Conservation (phyloP, 495 filamentous ascomycete species). For the Aspergillus asperescens region DNA sequence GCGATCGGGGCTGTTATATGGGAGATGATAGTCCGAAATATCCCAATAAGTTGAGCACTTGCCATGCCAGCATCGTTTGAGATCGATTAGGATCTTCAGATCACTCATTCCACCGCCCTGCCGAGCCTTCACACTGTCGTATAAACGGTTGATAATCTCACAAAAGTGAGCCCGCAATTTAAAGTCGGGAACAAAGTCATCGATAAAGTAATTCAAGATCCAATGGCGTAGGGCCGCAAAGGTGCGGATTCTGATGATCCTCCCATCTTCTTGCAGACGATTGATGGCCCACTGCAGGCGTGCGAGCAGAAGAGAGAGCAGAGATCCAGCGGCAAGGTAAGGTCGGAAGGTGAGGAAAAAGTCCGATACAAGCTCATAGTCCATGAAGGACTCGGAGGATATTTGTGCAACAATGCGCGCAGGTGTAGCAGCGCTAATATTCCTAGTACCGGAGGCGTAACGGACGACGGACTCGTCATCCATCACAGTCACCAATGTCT, state of each 20-base stretch:
- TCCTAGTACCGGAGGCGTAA: slow-evolving; percentile 63
- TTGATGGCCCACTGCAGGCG: slow-evolving; percentile 84
- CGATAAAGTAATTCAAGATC: slow-evolving; percentile 96
- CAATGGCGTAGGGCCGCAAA: slow-evolving; percentile 97
- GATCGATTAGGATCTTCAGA: slow-evolving; percentile 83
- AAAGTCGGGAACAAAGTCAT: slow-evolving; percentile 88
- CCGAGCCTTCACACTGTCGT: slow-evolving; percentile 52
- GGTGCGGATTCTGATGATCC: slow-evolving; percentile 86
- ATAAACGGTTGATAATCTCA: slow-evolving; percentile 71
- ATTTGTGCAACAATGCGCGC: slow-evolving; percentile 95
- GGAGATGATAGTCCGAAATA: slow-evolving; percentile 51
- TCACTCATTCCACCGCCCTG: slow-evolving; percentile 61
- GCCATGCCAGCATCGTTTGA: slow-evolving; percentile 96
- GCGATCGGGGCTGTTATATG: slow-evolving; percentile 54
- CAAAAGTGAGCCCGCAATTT: slow-evolving; percentile 77
- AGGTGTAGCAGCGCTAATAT: slow-evolving; percentile 85
- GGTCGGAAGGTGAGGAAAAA: slow-evolving; percentile 95
- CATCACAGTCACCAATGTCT: slow-evolving; percentile 62
- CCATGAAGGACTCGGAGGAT: slow-evolving; percentile 89
- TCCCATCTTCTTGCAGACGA: slow-evolving; percentile 74
- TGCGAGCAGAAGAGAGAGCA: slow-evolving; percentile 76
- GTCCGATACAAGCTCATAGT: slow-evolving; percentile 95
- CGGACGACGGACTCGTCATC: slow-evolving; percentile 82
- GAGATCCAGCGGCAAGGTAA: slow-evolving; percentile 69
- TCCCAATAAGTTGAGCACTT: slow-evolving; percentile 90